Evolutionary conservation across 2,329 filamentous ascomycete genomes (phyloP).

Genomic region (Apiospora malaysiana): DNA sequence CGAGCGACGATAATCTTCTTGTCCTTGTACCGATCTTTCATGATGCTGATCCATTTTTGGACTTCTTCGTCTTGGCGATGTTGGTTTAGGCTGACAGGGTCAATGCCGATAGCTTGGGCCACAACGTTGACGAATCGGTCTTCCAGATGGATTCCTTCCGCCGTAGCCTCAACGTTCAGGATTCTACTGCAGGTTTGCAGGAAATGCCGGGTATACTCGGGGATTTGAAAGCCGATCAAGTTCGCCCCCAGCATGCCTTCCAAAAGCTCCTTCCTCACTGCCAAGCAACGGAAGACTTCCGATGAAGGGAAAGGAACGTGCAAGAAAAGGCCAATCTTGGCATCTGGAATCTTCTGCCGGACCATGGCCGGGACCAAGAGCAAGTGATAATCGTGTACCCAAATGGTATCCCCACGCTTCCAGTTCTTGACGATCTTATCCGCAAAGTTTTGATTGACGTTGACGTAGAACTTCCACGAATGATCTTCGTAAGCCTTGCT

Average conservation of each 20-base stretch:
- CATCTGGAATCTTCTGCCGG: slow-evolving; percentile 86
- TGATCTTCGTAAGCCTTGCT: slow-evolving; percentile 98
- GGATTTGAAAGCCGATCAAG: slow-evolving; percentile 90
- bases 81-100: slow-evolving; percentile 75
- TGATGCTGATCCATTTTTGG: slow-evolving; percentile 76
- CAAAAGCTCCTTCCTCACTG: slow-evolving; percentile 83
- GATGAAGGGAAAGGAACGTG: slow-evolving; percentile 96
- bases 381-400: slow-evolving; percentile 96
- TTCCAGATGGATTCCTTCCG: slow-evolving; percentile 87
- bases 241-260: slow-evolving; percentile 94
- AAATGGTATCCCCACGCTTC: slow-evolving; percentile 91
- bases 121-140: slow-evolving; percentile 92
- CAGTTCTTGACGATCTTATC: slow-evolving; percentile 89
- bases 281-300: slow-evolving; percentile 91
- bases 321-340: slow-evolving; percentile 94
- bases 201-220: slow-evolving; percentile 93
- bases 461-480: slow-evolving; percentile 94
- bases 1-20: slow-evolving; percentile 92
- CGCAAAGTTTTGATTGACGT: slow-evolving; percentile 91
- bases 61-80: slow-evolving; percentile 78
- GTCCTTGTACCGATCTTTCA: slow-evolving; percentile 83
- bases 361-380: slow-evolving; percentile 89
- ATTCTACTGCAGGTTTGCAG: slow-evolving; percentile 93
- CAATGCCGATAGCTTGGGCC: slow-evolving; percentile 87
- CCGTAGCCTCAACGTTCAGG: slow-evolving; percentile 87